These are phyloP conservation scores for Penicillium sp. DNA, from an alignment of 2,329 filamentous ascomycete genomes.

Conservation along the genomic window DNA sequence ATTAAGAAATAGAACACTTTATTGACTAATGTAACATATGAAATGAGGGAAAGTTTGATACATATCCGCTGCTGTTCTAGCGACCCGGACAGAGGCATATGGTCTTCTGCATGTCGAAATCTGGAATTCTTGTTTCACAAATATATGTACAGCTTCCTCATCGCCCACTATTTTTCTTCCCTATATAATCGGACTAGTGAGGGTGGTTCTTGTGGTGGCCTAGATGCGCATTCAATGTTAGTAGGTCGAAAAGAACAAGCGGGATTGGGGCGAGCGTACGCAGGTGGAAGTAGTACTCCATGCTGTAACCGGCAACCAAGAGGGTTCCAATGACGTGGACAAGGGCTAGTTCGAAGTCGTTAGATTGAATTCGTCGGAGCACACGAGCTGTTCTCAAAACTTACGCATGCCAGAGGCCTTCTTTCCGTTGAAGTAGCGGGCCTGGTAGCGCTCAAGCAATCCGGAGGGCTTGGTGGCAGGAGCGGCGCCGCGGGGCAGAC, in stretches of 20 bases:
- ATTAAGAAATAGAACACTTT: conserved; percentile 4
- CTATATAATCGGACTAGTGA: conserved; percentile 61
- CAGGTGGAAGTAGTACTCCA: conserved; percentile 99
- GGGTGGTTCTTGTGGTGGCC: conserved; percentile 99
- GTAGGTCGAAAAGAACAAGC: background rate
- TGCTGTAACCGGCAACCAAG: conserved; percentile 80
- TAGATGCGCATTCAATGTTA: conserved; percentile 36
- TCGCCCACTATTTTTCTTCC: conserved; percentile 17
- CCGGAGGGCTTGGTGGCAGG: conserved; percentile 79
- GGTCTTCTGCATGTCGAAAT: conserved; percentile 26
- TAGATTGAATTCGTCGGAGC: background rate
- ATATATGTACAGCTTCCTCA: conserved; percentile 40
- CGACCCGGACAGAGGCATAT: conserved; percentile 6
- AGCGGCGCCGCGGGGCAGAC: conserved; percentile 87
- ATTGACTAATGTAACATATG: conserved; percentile 10
- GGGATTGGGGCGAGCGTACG: conserved; percentile 59
- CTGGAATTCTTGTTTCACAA: conserved; percentile 28
- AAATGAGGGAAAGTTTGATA: conserved; percentile 11
- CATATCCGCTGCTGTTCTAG: conserved; percentile 4
- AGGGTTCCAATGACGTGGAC: conserved; percentile 79
- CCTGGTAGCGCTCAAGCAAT: conserved; percentile 81
- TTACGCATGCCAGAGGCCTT: conserved; percentile 84
- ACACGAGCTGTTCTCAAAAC: conserved; percentile 36
- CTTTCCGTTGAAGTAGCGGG: conserved; percentile 79
- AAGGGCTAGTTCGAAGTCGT: conserved; percentile 60